Conservation (phyloP, 2,329 filamentous ascomycete genomes). For the Catunica adiposa region DNA sequence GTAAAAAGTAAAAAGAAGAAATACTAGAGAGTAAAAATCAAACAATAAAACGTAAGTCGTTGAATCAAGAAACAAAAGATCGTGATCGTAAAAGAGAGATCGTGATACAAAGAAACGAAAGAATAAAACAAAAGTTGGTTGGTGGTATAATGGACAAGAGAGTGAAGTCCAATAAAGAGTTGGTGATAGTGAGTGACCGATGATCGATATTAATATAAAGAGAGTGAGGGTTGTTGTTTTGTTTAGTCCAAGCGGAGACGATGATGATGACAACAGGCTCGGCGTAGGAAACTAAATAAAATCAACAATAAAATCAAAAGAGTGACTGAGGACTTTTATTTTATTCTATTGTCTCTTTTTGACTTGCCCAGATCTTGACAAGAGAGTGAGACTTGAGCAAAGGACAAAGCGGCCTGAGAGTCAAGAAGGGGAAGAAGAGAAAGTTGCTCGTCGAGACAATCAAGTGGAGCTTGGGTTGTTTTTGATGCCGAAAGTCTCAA, state of each 20-base stretch:
- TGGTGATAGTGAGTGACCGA: neutral
- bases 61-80: slow-evolving; percentile 5
- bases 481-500: neutral
- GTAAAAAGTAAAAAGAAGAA: neutral
- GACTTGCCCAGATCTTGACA: neutral
- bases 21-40: neutral
- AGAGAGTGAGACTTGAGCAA: neutral
- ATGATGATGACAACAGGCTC: neutral
- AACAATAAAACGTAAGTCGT: slow-evolving; percentile 1
- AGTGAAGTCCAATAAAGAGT: slow-evolving; percentile 1
- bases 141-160: slow-evolving; percentile 1
- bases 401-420: neutral
- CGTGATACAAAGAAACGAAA: slow-evolving; percentile 1
- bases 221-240: neutral
- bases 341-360: neutral
- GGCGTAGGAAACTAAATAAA: neutral
- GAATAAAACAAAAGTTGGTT: neutral
- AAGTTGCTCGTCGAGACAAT: neutral
- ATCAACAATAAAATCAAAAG: slow-evolving; percentile 5
- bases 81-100: slow-evolving; percentile 2
- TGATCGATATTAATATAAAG: slow-evolving; percentile 3
- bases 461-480: neutral
- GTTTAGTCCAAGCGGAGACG: neutral
- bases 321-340: neutral
- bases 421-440: neutral